A percentile compares a stretch with the other conserved stretches of the same genome.
These are phyloP conservation scores for Cucumis melo DNA, from an alignment of 306 rosid species.

Conservation along the genomic window DNA sequence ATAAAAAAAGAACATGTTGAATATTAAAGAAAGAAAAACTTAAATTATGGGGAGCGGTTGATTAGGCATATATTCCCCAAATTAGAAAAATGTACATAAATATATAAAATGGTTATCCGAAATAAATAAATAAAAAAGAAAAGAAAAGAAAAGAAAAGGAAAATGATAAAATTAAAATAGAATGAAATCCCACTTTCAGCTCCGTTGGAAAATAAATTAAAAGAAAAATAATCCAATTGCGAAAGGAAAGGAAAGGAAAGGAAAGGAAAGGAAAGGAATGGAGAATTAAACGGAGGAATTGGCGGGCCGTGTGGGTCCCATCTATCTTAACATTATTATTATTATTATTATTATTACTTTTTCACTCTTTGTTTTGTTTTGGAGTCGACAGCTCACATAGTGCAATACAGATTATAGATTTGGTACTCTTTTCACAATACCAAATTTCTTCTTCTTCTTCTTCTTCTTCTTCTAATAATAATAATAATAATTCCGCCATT, in stretches of 20 bases:
- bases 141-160: background rate
- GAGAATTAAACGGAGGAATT: conserved; percentile 16
- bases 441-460: background rate
- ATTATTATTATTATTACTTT: background rate
- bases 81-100: background rate
- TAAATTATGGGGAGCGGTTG: background rate
- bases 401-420: background rate
- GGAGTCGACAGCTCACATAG: conserved; percentile 6
- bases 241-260: background rate
- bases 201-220: background rate
- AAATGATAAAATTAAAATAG: background rate
- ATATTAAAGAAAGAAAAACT: background rate
- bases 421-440: background rate
- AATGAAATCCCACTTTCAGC: background rate
- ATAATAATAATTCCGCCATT: background rate
- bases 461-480: background rate
- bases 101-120: too few relatives aligned
- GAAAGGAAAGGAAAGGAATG: background rate
- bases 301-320: conserved; percentile 49
- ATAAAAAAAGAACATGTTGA: too few relatives aligned
- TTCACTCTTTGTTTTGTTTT: too few relatives aligned
- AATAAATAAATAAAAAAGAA: too few relatives aligned
- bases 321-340: background rate
- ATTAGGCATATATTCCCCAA: background rate
- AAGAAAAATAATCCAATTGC: background rate